phyloP scores from a whole-genome alignment of 441 rosid genomes.

The Pelargonium fulgidum region DNA sequence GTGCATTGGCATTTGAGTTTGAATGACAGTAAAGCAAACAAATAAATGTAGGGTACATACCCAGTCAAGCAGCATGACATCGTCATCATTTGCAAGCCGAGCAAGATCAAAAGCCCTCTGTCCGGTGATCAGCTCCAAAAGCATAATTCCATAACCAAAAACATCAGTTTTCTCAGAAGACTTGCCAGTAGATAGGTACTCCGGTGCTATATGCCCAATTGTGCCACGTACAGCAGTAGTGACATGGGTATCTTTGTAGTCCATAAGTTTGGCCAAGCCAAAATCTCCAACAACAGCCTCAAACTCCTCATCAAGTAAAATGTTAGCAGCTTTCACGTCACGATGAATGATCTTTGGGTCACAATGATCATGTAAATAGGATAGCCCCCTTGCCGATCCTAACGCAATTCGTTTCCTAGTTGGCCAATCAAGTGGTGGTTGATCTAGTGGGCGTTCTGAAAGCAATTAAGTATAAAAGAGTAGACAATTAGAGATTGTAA shows the following conservation, averaged over 20 bases:
- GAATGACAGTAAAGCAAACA: not conserved
- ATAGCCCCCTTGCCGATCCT: constrained; percentile 79
- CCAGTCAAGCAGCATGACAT: constrained; percentile 88
- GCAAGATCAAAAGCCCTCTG: constrained; percentile 93
- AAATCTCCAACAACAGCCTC: constrained; percentile 89
- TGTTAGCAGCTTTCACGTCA: constrained; percentile 83
- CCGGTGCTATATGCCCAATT: constrained; percentile 83
- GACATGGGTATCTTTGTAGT: constrained; percentile 83
- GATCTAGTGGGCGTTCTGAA: constrained; percentile 64
- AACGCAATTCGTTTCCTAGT: constrained; percentile 63
- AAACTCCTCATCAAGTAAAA: constrained; percentile 73
- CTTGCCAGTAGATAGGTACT: constrained; percentile 75
- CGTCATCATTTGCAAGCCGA: constrained; percentile 77
- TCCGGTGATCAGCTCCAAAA: constrained; percentile 74
- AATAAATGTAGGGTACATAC: constrained; percentile 26
- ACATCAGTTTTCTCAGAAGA: constrained; percentile 82
- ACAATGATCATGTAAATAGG: constrained; percentile 81
- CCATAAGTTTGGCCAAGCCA: constrained; percentile 82
- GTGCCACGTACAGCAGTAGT: constrained; percentile 87
- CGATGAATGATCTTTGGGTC: constrained; percentile 87
- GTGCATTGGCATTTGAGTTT: not conserved
- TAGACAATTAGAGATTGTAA: too few species aligned
- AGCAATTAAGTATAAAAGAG: constrained; percentile 2
- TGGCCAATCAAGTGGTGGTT: constrained; percentile 79
- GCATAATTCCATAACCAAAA: constrained; percentile 86